Evolutionary conservation across 345 rosid genomes (phyloP), one percentile per base, ranked within the genome.

Genomic region (Schrenkiella parvula): DNA sequence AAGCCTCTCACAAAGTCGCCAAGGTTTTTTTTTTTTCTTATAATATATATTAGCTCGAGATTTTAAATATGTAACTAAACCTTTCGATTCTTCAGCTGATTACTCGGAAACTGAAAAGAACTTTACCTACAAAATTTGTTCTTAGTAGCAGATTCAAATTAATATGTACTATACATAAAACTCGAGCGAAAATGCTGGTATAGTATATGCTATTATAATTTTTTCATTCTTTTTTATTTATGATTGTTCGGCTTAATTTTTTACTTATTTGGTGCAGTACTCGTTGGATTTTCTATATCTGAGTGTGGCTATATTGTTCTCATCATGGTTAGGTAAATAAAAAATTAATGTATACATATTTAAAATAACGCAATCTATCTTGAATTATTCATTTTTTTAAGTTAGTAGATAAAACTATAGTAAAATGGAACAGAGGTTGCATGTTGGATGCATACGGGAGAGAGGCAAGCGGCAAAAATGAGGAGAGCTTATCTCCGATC

Each of bases 371-470:
- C 11, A 34, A 15, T 15, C 12, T 19, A 17, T 22, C 22, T 29
- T 29, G 2, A 11, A 32, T 22, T 18, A 4, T 48, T 35, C 4
- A 6, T 23, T 46, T 47, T 37, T 47, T 12, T 17, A 10, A 51
- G 11, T 38, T 9, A n/a, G 14, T n/a, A 17, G 18, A 25, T 18
- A 7, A 18, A 8, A 35, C 0, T 15, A 14, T 8, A 13, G 6
- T 14, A 9, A 47, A 66, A 15, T 74, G 41, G 19, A 68, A 53
- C 48, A 95, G 99, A 95, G 96, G 99, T 95, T 68, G 91, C 87
- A 39, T 95, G 97, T 66, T 95, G 99, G 99, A 95, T 95, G 99
- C 86, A 95, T 53, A 91, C 93, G 0, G 99, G 97, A 41, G 99
- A 95, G 64, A 68, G 99, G 69, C 99, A 91, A 38, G 99, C 96